A percentile compares a stretch with the other conserved stretches of the same genome.
phyloP scores from a whole-genome alignment of 2,329 filamentous ascomycete genomes.

The Trichoderma arundinaceum region DNA sequence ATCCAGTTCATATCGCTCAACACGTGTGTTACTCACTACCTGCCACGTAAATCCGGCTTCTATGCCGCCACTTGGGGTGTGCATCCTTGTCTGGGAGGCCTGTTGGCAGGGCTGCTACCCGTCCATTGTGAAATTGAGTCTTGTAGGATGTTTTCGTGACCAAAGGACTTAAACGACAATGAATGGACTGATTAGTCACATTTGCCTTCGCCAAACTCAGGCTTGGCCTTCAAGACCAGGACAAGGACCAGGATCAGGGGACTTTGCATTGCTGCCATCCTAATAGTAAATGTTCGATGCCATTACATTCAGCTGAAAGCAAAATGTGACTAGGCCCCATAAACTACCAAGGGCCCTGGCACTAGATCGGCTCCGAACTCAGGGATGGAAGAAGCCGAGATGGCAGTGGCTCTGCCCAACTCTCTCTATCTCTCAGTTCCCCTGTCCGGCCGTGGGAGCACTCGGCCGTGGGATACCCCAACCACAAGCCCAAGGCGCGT shows the following conservation, averaged over 20 bases:
- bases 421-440: not conserved
- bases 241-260: not conserved
- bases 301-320: not conserved
- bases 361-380: not conserved
- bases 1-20: not conserved
- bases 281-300: not conserved
- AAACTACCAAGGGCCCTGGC: not conserved
- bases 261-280: not conserved
- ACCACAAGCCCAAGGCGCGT: not conserved
- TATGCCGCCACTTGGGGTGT: not conserved
- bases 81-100: not conserved
- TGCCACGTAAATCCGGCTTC: not conserved
- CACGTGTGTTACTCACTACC: conserved; percentile 10
- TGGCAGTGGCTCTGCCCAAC: not conserved
- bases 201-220: not conserved
- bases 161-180: not conserved
- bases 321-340: conserved; percentile 10
- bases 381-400: not conserved
- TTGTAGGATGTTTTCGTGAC: not conserved
- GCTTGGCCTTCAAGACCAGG: not conserved
- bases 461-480: not conserved
- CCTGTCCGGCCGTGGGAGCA: not conserved
- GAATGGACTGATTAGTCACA: conserved; percentile 1
- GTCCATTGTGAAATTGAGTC: not conserved
- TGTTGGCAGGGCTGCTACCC: conserved; percentile 9